Evolutionary conservation across 257 asterid species (phyloP), one percentile per base, ranked within the genome.

Genomic region (Lantana camara): DNA sequence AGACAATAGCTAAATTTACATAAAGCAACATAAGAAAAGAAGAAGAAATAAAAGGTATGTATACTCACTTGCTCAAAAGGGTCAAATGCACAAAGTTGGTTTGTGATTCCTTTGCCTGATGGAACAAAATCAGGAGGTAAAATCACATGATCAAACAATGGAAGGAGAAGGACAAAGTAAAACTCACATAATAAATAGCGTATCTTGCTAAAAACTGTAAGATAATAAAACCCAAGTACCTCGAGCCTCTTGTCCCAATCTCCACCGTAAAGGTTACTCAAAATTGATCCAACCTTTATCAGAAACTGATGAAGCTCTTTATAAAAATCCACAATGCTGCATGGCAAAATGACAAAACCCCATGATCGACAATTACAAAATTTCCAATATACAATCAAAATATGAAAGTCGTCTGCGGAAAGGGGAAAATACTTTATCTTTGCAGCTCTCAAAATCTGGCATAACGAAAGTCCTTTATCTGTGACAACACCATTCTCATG

Each of bases 241-340:
- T 85, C 87, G 13, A 89, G 85, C 77, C 88, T 89, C 83, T 87
- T 89, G 83, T 85, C 94, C 97, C 98, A 92, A 70, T 83, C 95
- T 37, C 62, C 74, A 17, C 97, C 97, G 37, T 85, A 92, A 21
- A 82, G 64, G 63, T 70, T 78, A 61, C 85, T 74, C 74, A 92
- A 74, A 71, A 81, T 80, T 4, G 93, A 77, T 29, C 95, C 96
- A 75, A 70, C 95, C 85, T 92, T 92, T 72, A 87, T 66, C 41
- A 89, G 77, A 66, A 89, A 87, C 34, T 89, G 97, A 20, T 82
- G 82, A 42, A 92, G 87, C 75, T 92, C 98, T 73, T 84, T 89
- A 80, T 83, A 89, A 70, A 92, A 92, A 63, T 89, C 98, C 66
- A 68, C 67, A 38, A 87, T 53, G 74, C 98, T 92, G 89, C 64